phyloP scores from a whole-genome alignment of 306 rosid species.

The Coriaria nepalensis region DNA sequence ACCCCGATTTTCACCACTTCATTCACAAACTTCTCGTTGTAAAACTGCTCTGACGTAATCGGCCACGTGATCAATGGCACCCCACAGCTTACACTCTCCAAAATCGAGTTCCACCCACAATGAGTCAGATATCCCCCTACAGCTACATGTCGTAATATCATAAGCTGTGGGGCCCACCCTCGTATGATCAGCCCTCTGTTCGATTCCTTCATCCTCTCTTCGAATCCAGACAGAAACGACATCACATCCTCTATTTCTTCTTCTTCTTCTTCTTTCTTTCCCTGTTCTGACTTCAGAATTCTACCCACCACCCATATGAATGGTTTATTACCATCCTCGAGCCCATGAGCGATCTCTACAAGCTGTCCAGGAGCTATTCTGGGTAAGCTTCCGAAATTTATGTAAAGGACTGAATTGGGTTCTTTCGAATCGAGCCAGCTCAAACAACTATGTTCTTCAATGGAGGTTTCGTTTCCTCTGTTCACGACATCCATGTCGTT shows the following conservation, averaged over 20 bases:
- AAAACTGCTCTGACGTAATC: slow-evolving; percentile 17
- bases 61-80: slow-evolving; percentile 24
- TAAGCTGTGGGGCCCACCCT: slow-evolving; percentile 23
- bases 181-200: slow-evolving; percentile 12
- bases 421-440: slow-evolving; percentile 39
- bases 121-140: slow-evolving; percentile 21
- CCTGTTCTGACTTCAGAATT: slow-evolving; percentile 4
- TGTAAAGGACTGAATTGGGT: slow-evolving; percentile 43
- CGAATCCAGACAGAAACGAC: slow-evolving; percentile 12
- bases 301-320: slow-evolving; percentile 64
- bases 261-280: neutral
- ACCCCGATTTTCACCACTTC: slow-evolving; percentile 10
- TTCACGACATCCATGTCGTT: slow-evolving; percentile 23
- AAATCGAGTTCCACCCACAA: slow-evolving; percentile 22
- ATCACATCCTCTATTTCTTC: no score
- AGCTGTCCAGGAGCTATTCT: slow-evolving; percentile 24
- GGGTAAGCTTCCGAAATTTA: slow-evolving; percentile 43
- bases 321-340: slow-evolving; percentile 33
- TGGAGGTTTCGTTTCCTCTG: slow-evolving; percentile 29
- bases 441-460: slow-evolving; percentile 32
- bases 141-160: slow-evolving; percentile 16
- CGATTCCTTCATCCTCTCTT: slow-evolving; percentile 5
- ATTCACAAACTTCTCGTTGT: slow-evolving; percentile 14
- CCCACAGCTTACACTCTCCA: slow-evolving; percentile 18
- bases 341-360: slow-evolving; percentile 42